Evolutionary conservation across 768 basidiomycete species (phyloP), one percentile per base, ranked within the genome.

Genomic region (Lactarius quietus): DNA sequence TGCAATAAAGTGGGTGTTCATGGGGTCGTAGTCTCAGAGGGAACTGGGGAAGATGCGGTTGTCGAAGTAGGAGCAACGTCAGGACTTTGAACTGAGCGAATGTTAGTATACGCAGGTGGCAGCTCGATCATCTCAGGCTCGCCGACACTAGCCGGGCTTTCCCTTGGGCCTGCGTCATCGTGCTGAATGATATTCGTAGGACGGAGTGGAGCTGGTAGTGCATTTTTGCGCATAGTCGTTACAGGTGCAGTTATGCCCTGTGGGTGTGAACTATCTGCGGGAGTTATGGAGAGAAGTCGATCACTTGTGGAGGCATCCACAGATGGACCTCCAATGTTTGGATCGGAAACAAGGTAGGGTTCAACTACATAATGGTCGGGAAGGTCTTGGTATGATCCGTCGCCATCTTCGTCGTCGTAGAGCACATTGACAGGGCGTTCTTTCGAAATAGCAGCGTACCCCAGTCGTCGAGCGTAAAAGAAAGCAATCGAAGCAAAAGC

Each of bases 111-210:
- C n/a, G n/a, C n/a, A n/a, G n/a, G n/a, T n/a, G n/a, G n/a, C n/a
- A n/a, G n/a, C n/a, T n/a, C n/a, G n/a, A n/a, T n/a, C n/a, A n/a
- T n/a, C n/a, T n/a, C n/a, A n/a, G n/a, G n/a, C n/a, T n/a, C n/a
- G n/a, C n/a, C n/a, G n/a, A n/a, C 76, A 18, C 61, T 68, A 65
- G 14, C 5, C 10, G 43, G 17, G 1, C 73, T 74, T 63, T 81
- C 82, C 6, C 85, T 82, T 10, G 76, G 76, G n/a, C n/a, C n/a
- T 0, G 89, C 91, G 72, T 93, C 91, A 68, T 92, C 90, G 70
- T 93, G 91, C 75, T 93, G 92, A 56, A 93, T 82, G 70, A 92
- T 83, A 71, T 93, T 92, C 36, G 93, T 84, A 0, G 89, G 81
- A 55, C 85, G 79, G 61, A 81, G 74, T 43, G 73, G 73, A 3